Evolutionary conservation across 148 eudicot genomes (phyloP).

Genomic region (Chenopodium album): DNA sequence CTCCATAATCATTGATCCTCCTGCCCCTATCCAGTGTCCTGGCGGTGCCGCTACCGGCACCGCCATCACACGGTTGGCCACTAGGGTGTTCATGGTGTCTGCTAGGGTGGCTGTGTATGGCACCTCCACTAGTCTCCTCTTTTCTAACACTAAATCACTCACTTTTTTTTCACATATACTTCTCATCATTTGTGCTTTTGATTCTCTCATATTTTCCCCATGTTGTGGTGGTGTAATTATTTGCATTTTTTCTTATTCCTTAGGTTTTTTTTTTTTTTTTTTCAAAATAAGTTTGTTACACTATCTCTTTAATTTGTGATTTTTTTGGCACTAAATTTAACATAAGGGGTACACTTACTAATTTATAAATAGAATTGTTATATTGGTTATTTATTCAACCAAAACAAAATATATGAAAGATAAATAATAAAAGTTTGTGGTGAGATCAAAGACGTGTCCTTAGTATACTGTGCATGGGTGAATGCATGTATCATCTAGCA

Average conservation of each 20-base stretch:
- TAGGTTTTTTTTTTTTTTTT: not conserved
- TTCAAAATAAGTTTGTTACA: not conserved
- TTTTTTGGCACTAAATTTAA: not conserved
- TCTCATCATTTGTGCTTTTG: not conserved
- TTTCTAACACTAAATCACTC: conserved; percentile 46
- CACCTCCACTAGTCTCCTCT: conserved; percentile 75
- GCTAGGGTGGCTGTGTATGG: conserved; percentile 82
- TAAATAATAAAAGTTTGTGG: not conserved
- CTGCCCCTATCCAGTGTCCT: conserved; percentile 95
- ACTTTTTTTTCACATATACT: conserved; percentile 45
- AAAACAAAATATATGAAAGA: not conserved
- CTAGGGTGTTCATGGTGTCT: conserved; percentile 70
- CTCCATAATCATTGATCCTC: conserved; percentile 97
- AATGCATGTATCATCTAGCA: not conserved
- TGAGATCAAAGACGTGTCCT: not conserved
- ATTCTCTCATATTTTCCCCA: not conserved
- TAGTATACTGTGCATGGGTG: not conserved
- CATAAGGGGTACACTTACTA: not conserved
- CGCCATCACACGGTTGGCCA: conserved; percentile 72
- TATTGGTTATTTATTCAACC: not conserved
- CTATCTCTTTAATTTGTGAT: not conserved
- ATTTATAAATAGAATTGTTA: not conserved
- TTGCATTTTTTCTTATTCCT: not conserved
- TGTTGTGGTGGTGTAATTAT: not conserved
- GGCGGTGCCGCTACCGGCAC: conserved; percentile 96